Conservation (phyloP, 2,329 filamentous ascomycete species). For the Bipolaris bicolor region DNA sequence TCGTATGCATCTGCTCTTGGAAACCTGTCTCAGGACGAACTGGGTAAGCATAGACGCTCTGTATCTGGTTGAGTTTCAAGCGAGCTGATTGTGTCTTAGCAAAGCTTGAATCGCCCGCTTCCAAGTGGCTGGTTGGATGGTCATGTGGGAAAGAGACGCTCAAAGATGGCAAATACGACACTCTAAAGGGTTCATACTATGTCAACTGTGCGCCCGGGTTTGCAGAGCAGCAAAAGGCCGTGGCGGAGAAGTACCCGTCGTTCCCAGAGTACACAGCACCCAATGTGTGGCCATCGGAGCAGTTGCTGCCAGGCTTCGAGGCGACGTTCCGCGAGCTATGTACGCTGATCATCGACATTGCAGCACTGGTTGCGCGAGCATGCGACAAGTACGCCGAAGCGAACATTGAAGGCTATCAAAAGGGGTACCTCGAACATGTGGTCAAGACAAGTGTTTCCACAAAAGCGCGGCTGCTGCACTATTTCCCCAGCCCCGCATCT, state of each 20-base stretch:
- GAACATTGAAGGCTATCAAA: constrained; percentile 77
- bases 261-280: constrained; percentile 89
- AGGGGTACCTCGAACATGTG: constrained; percentile 82
- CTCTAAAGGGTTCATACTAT: constrained; percentile 82
- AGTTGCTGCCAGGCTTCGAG: constrained; percentile 76
- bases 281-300: constrained; percentile 82
- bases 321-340: constrained; percentile 77
- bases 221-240: constrained; percentile 63
- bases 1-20: constrained; percentile 90
- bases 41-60: constrained; percentile 60
- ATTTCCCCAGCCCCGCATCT: constrained; percentile 68
- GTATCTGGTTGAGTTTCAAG: background rate
- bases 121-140: constrained; percentile 73
- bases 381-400: constrained; percentile 84
- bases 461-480: constrained; percentile 90
- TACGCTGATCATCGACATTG: constrained; percentile 84
- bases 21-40: constrained; percentile 72
- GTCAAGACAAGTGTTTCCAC: constrained; percentile 85
- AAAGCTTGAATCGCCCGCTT: constrained; percentile 56
- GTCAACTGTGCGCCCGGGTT: constrained; percentile 74
- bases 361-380: constrained; percentile 84
- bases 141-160: constrained; percentile 82
- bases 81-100: constrained; percentile 26
- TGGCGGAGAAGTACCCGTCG: constrained; percentile 61
- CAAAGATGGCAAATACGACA: constrained; percentile 77